These are phyloP conservation scores for Penicillium freii DNA, from an alignment of 2,329 filamentous ascomycete species.

Conservation along the genomic window DNA sequence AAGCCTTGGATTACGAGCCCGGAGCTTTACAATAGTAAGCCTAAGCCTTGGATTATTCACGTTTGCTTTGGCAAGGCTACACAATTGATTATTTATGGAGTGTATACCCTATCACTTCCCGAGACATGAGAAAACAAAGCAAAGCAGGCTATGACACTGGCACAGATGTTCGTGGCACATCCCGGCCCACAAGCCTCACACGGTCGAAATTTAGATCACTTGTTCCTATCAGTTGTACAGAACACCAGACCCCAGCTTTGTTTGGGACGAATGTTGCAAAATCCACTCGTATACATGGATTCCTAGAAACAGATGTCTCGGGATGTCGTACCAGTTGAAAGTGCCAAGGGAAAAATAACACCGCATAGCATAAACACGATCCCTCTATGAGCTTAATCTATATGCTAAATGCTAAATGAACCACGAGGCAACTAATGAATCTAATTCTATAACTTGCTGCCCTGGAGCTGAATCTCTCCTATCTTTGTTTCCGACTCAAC, in stretches of 20 bases:
- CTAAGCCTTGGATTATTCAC: background rate
- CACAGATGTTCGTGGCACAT: background rate
- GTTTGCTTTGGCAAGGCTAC: background rate
- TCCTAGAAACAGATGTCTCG: background rate
- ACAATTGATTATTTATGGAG: constrained; percentile 1
- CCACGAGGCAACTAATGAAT: background rate
- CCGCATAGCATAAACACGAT: background rate
- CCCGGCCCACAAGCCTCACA: background rate
- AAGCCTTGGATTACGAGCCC: background rate
- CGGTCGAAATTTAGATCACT: background rate
- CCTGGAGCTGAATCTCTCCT: background rate
- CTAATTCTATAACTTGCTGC: constrained; percentile 1
- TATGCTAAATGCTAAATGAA: background rate
- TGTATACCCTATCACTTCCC: background rate
- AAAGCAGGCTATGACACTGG: background rate
- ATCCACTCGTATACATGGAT: background rate
- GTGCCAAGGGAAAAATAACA: background rate
- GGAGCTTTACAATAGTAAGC: background rate
- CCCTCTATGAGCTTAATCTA: background rate
- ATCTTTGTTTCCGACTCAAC: background rate
- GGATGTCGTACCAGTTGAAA: background rate
- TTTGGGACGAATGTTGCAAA: background rate
- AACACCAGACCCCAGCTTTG: background rate
- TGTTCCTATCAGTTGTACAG: background rate
- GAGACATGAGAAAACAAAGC: background rate